These are phyloP conservation scores for Metschnikowia rubicola DNA, from an alignment of 805 yeast genomes.

Conservation along the genomic window DNA sequence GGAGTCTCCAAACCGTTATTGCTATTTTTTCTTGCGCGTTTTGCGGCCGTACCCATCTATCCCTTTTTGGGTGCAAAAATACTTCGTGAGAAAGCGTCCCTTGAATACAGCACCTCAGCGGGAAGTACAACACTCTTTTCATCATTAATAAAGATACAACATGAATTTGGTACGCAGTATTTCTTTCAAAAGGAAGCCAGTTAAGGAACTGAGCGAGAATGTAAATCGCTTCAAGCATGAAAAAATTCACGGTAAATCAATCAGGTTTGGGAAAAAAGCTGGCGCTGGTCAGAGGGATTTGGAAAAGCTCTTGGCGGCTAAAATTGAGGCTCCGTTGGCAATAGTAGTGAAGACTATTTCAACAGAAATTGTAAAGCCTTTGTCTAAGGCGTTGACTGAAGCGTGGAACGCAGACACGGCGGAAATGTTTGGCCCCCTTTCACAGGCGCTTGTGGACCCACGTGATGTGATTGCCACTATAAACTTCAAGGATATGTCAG, in stretches of 20 bases:
- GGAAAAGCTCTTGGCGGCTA: background rate
- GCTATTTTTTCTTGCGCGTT: background rate
- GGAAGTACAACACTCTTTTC: too few relatives aligned
- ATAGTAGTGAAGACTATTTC: conserved; percentile 2
- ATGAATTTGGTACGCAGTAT: background rate
- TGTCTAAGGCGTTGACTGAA: conserved; percentile 1
- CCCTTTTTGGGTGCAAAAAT: background rate
- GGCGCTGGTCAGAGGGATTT: background rate
- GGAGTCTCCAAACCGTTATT: too few relatives aligned
- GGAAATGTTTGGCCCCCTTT: background rate
- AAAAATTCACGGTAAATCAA: background rate
- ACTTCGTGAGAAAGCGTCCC: too few relatives aligned
- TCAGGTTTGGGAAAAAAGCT: background rate
- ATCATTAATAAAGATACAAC: background rate
- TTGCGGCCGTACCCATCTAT: background rate
- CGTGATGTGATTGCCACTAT: conserved; percentile 1
- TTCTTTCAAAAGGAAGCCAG: background rate
- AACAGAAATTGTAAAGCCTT: conserved; percentile 1
- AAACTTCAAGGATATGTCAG: conserved; percentile 3
- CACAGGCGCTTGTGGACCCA: background rate
- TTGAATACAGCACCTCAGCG: too few relatives aligned
- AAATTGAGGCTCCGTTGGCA: conserved; percentile 5
- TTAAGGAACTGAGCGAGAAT: background rate
- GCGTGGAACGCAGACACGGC: background rate
- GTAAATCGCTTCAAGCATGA: background rate